A percentile compares a stretch with the other conserved stretches of the same genome.
Evolutionary conservation across 176 grass and related monocot genomes (phyloP).

Genomic region (Dactylis glomerata): DNA sequence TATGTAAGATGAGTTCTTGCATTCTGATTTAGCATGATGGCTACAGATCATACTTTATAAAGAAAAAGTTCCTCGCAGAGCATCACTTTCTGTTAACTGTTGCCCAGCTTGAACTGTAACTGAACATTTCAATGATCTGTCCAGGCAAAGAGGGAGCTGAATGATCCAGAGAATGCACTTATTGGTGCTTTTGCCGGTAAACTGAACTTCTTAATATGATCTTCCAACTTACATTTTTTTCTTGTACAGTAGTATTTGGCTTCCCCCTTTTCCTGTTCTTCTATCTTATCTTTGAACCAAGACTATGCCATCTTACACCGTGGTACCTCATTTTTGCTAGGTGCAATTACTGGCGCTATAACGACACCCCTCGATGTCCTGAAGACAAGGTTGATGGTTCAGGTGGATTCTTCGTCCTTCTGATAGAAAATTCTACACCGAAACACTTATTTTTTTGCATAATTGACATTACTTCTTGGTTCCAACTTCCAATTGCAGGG

Average conservation of each 20-base stretch:
- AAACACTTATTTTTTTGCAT: neutral
- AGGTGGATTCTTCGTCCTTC: slow-evolving; percentile 44
- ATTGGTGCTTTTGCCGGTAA: slow-evolving; percentile 95
- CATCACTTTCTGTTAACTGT: neutral
- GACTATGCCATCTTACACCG: neutral
- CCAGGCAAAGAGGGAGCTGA: slow-evolving; percentile 82
- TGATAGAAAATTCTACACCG: neutral
- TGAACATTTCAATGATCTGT: neutral
- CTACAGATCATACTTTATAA: neutral
- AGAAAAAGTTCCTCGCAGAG: neutral
- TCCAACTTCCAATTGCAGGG: slow-evolving; percentile 36
- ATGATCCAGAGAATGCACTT: slow-evolving; percentile 93
- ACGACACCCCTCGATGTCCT: slow-evolving; percentile 91
- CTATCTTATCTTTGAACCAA: neutral
- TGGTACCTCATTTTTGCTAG: slow-evolving; percentile 22
- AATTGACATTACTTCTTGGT: neutral
- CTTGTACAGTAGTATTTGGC: neutral
- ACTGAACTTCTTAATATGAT: neutral
- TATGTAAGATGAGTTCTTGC: neutral
- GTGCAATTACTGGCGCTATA: slow-evolving; percentile 90
- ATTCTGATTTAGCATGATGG: neutral
- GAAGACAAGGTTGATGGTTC: slow-evolving; percentile 97
- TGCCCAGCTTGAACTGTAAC: neutral
- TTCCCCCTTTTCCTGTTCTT: neutral
- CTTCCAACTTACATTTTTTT: neutral